Evolutionary conservation across 106 monocot species (phyloP).

Genomic region (Platanthera zijinensis): DNA sequence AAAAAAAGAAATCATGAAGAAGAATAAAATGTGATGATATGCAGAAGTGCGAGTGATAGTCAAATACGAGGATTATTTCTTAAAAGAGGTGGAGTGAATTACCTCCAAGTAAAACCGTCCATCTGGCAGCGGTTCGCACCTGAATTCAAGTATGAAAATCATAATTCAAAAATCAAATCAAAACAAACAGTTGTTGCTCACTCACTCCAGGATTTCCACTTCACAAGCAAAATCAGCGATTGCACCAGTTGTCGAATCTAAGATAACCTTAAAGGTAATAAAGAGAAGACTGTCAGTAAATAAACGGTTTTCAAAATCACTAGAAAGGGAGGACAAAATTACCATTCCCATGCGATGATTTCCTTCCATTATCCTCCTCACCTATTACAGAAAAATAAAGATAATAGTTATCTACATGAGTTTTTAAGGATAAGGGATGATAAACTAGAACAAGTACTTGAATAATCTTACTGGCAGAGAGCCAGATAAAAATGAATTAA

Average conservation of each 20-base stretch:
- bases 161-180: conserved; percentile 11
- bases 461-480: neutral
- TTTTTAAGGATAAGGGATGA: neutral
- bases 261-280: conserved; percentile 43
- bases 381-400: conserved; percentile 35
- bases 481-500: neutral
- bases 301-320: neutral
- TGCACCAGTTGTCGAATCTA: conserved; percentile 79
- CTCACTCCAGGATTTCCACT: conserved; percentile 97
- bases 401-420: neutral
- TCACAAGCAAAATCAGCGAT: conserved; percentile 94
- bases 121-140: conserved; percentile 98
- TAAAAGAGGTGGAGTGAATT: neutral
- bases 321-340: neutral
- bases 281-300: neutral
- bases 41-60: neutral
- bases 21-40: neutral
- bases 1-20: neutral
- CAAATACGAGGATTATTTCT: neutral
- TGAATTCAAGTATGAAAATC: conserved; percentile 17
- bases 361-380: conserved; percentile 98
- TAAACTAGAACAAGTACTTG: neutral
- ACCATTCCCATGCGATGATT: conserved; percentile 99
- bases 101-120: conserved; percentile 98
- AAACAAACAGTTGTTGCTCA: conserved; percentile 12